These are phyloP conservation scores for Mycena rebaudengoi DNA, from an alignment of 768 basidiomycete species.

Conservation along the genomic window DNA sequence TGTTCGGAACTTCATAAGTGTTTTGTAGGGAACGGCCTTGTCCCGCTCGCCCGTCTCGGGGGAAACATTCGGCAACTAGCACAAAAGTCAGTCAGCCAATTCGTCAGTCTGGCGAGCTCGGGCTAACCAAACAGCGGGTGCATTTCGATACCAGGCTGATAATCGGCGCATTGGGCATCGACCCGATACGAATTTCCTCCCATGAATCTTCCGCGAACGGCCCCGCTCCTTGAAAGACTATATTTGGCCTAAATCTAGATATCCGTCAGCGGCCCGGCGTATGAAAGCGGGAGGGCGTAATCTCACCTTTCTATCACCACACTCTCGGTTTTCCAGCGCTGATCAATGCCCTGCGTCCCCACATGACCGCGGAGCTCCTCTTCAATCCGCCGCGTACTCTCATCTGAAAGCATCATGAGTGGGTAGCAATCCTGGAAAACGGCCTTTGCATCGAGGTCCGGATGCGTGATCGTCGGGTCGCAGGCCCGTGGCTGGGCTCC, in stretches of 20 bases:
- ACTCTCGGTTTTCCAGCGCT: constrained; percentile 60
- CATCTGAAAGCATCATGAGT: constrained; percentile 70
- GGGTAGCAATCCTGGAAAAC: constrained; percentile 80
- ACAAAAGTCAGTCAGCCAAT: constrained; percentile 10
- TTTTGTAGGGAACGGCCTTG: constrained; percentile 78
- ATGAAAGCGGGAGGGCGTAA: constrained; percentile 12
- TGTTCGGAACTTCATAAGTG: constrained; percentile 75
- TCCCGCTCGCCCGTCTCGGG: constrained; percentile 71
- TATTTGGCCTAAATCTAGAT: constrained; percentile 78
- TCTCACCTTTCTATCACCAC: constrained; percentile 67
- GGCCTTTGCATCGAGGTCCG: constrained; percentile 62
- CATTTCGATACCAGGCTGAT: constrained; percentile 75
- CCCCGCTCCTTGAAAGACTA: constrained; percentile 70
- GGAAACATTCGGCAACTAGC: constrained; percentile 78
- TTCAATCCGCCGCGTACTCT: constrained; percentile 59
- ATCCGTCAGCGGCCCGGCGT: constrained; percentile 5
- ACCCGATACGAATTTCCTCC: constrained; percentile 66
- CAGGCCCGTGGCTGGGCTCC: constrained; percentile 63
- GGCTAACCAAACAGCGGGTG: constrained; percentile 73
- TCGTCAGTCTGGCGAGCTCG: not conserved
- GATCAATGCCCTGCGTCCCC: constrained; percentile 56
- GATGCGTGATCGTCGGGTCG: constrained; percentile 61
- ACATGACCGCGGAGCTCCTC: constrained; percentile 54
- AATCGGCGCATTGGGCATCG: constrained; percentile 42
- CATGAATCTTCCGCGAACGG: constrained; percentile 79